These are phyloP conservation scores for Pseudomonodictys pantanalensis DNA, from an alignment of 495 filamentous ascomycete species.

Conservation along the genomic window DNA sequence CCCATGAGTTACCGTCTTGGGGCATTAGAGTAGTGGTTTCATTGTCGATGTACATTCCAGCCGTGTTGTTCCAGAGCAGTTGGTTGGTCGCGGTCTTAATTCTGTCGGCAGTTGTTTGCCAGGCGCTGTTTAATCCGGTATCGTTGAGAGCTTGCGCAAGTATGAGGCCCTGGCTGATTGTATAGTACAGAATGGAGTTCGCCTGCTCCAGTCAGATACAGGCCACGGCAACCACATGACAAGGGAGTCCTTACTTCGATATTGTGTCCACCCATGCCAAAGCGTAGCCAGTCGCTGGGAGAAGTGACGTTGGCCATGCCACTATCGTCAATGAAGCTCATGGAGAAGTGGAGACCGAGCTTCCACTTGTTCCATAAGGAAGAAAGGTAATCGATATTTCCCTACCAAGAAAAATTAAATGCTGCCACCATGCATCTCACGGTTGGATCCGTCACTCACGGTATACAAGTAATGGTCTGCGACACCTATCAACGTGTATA, in stretches of 20 bases:
- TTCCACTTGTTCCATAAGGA: slow-evolving; percentile 34
- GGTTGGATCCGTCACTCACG: slow-evolving; percentile 2
- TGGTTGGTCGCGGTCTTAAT: slow-evolving; percentile 37
- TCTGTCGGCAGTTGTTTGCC: slow-evolving; percentile 23
- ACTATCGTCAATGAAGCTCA: slow-evolving; percentile 39
- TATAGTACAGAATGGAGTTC: slow-evolving; percentile 40
- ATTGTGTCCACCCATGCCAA: slow-evolving; percentile 52
- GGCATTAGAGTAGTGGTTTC: slow-evolving; percentile 42
- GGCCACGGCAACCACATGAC: neutral
- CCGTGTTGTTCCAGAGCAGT: slow-evolving; percentile 34
- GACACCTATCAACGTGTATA: slow-evolving; percentile 40
- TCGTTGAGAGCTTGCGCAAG: slow-evolving; percentile 40
- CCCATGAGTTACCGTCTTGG: slow-evolving; percentile 53
- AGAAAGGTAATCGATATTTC: slow-evolving; percentile 26
- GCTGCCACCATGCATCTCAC: neutral
- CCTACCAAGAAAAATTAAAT: slow-evolving; percentile 1
- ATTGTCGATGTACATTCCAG: slow-evolving; percentile 39
- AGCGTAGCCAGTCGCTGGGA: slow-evolving; percentile 42
- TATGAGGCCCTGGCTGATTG: slow-evolving; percentile 38
- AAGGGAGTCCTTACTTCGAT: slow-evolving; percentile 40
- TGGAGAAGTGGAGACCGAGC: slow-evolving; percentile 32
- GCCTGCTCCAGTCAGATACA: slow-evolving; percentile 9
- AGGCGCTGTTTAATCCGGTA: slow-evolving; percentile 19
- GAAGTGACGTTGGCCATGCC: slow-evolving; percentile 37
- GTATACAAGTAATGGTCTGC: slow-evolving; percentile 40